Evolutionary conservation across 805 yeast genomes (phyloP).

Genomic region (Novakomyces olei): DNA sequence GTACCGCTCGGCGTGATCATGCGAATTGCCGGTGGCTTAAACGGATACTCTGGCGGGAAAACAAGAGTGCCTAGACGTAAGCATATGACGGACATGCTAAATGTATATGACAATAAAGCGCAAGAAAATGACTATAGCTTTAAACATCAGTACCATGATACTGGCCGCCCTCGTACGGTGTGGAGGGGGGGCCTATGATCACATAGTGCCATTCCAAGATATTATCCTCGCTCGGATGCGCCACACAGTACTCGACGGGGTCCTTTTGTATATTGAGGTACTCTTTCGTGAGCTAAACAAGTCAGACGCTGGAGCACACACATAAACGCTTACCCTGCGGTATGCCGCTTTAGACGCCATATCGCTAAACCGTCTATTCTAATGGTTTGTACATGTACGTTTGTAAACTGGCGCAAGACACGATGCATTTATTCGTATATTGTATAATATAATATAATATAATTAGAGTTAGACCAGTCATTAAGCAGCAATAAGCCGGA

Average conservation of each 20-base stretch:
- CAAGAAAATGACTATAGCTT: neutral
- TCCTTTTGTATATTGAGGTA: conserved; percentile 51
- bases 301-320: neutral
- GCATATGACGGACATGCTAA: neutral
- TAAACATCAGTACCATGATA: conserved; percentile 35
- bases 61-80: conserved; percentile 26
- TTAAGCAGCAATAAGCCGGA: too few relatives aligned
- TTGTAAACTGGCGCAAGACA: too few relatives aligned
- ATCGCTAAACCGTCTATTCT: too few relatives aligned
- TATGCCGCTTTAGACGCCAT: conserved; percentile 3
- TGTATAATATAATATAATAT: too few relatives aligned
- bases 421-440: too few relatives aligned
- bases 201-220: conserved; percentile 69
- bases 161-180: conserved; percentile 64
- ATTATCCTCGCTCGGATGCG: conserved; percentile 71
- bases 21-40: conserved; percentile 73
- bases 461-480: too few relatives aligned
- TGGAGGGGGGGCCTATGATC: conserved; percentile 64
- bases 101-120: neutral
- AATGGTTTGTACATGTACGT: too few relatives aligned
- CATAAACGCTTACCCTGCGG: neutral
- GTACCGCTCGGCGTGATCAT: conserved; percentile 88
- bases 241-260: conserved; percentile 69
- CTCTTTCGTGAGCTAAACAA: conserved; percentile 39
- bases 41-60: conserved; percentile 80